Percentiles rank a stretch among this genome's conserved stretches.
Conservation (phyloP, 768 basidiomycete genomes). For the Chalciporus pseudorubinellus region DNA sequence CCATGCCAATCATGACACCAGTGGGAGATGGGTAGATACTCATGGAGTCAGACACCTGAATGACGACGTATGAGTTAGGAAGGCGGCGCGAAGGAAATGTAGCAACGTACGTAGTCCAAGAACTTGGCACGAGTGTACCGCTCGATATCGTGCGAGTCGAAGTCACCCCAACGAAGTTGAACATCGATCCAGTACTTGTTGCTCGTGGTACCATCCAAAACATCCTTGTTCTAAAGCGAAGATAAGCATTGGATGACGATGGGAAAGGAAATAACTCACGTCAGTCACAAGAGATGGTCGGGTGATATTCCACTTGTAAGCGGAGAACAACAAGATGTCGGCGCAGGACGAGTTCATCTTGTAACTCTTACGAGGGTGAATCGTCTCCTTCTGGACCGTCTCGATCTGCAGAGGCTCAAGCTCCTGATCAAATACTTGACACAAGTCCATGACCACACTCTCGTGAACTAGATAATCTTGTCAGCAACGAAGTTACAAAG, state of each 20-base stretch:
- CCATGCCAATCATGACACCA: slow-evolving; percentile 98
- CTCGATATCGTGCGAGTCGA: slow-evolving; percentile 98
- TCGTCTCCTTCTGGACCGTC: slow-evolving; percentile 99
- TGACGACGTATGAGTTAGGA: slow-evolving; percentile 3
- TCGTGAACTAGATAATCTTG: slow-evolving; percentile 61
- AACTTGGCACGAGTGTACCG: slow-evolving; percentile 98
- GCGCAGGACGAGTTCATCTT: slow-evolving; percentile 99
- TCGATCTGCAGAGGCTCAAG: slow-evolving; percentile 97
- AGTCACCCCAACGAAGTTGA: slow-evolving; percentile 96
- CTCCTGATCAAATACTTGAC: slow-evolving; percentile 99
- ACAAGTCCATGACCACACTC: slow-evolving; percentile 93
- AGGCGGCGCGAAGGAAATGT: neutral
- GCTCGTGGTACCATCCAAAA: slow-evolving; percentile 94
- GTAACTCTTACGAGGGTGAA: slow-evolving; percentile 99
- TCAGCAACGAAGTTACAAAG: slow-evolving; percentile 13
- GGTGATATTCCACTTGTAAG: slow-evolving; percentile 98
- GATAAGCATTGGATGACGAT: slow-evolving; percentile 4
- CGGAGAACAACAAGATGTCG: slow-evolving; percentile 95
- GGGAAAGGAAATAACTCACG: slow-evolving; percentile 41
- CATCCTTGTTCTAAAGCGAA: slow-evolving; percentile 74
- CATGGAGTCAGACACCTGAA: slow-evolving; percentile 90
- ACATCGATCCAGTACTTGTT: slow-evolving; percentile 99
- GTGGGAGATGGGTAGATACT: slow-evolving; percentile 99
- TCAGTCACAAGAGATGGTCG: slow-evolving; percentile 95
- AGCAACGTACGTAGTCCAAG: slow-evolving; percentile 80